Evolutionary conservation across 2,329 filamentous ascomycete species (phyloP).

Genomic region (Cytospora schulzeri): DNA sequence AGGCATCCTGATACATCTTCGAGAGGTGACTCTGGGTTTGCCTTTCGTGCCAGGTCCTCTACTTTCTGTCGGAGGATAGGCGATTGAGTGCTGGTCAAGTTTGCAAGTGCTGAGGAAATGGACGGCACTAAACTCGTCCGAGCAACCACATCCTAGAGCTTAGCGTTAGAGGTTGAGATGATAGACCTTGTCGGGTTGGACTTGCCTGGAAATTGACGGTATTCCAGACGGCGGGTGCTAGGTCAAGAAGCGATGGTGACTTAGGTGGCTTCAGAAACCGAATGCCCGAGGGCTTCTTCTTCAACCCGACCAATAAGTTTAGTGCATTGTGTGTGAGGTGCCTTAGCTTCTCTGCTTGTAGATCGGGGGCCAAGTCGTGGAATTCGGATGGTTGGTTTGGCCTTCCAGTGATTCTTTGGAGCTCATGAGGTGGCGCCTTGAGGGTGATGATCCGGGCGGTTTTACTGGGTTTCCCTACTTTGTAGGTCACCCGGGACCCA

Average conservation of each 20-base stretch:
- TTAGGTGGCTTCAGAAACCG: not conserved
- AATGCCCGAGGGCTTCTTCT: slow-evolving; percentile 3
- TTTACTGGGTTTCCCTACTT: not conserved
- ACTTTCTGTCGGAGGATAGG: slow-evolving; percentile 6
- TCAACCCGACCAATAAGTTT: slow-evolving; percentile 13
- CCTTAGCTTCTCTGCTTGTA: slow-evolving; percentile 16
- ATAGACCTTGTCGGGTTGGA: not conserved
- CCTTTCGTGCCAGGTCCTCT: not conserved
- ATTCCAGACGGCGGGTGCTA: slow-evolving; percentile 27
- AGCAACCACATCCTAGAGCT: slow-evolving; percentile 9
- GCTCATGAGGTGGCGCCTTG: not conserved
- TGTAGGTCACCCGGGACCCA: not conserved
- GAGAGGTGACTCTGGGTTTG: not conserved
- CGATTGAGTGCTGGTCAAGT: slow-evolving; percentile 11
- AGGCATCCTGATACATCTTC: not conserved
- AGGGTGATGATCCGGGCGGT: not conserved
- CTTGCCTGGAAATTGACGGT: slow-evolving; percentile 23
- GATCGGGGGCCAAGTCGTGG: not conserved
- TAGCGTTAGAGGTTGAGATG: not conserved
- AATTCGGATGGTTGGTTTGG: not conserved
- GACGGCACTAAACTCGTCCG: slow-evolving; percentile 9
- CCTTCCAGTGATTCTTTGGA: not conserved
- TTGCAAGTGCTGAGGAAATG: slow-evolving; percentile 21
- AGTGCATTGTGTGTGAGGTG: slow-evolving; percentile 15
- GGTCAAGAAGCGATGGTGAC: slow-evolving; percentile 18